Conservation (phyloP, 768 basidiomycete species). For the Suillus spraguei region DNA sequence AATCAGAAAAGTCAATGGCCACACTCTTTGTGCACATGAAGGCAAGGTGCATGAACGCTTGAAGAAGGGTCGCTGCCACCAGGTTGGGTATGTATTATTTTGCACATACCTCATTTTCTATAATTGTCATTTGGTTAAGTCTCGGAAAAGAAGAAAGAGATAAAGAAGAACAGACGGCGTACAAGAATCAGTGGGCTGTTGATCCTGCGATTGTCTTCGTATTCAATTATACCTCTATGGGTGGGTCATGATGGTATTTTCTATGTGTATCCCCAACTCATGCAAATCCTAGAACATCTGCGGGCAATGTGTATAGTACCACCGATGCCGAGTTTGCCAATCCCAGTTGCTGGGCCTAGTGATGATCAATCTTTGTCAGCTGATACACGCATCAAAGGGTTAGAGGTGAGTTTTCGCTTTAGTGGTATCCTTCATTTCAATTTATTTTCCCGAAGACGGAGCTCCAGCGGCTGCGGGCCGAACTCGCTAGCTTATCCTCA, state of each 20-base stretch:
- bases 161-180: neutral
- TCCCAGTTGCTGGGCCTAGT: neutral
- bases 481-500: neutral
- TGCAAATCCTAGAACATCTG: constrained; percentile 15
- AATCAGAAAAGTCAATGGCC: fast-evolving
- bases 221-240: constrained; percentile 21
- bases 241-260: constrained; percentile 14
- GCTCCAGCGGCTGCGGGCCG: neutral
- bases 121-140: constrained; percentile 7
- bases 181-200: neutral
- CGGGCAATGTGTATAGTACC: constrained; percentile 21
- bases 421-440: neutral
- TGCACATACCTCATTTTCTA: neutral
- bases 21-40: neutral
- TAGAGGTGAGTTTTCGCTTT: neutral
- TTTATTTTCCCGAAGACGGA: neutral
- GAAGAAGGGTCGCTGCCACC: constrained; percentile 24
- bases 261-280: neutral
- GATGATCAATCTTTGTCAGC: neutral
- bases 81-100: constrained; percentile 16
- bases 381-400: neutral
- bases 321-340: neutral
- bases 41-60: constrained; percentile 19
- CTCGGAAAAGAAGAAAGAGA: constrained; percentile 9
- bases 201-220: constrained; percentile 15